Conservation (phyloP, 768 basidiomycete species). For the Grammothele lineata region DNA sequence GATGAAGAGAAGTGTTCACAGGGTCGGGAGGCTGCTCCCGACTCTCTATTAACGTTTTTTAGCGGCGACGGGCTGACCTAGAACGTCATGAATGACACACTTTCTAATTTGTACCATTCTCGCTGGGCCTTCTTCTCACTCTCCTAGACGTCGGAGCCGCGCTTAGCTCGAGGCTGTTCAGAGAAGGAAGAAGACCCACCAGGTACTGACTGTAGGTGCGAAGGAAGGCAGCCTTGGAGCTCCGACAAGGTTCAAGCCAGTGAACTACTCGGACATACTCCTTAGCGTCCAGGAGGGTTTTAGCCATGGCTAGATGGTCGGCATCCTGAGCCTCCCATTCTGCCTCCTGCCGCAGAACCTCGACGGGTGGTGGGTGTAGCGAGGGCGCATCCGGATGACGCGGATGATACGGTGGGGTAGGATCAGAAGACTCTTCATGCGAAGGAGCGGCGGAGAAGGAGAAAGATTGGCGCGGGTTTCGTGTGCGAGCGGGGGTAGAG, state of each 20-base stretch:
- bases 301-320: conserved; percentile 70
- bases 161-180: conserved; percentile 5
- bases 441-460: conserved; percentile 8
- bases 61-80: not conserved
- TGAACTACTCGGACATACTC: conserved; percentile 75
- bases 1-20: conserved; percentile 52
- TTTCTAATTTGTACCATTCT: conserved; percentile 81
- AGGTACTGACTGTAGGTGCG: conserved; percentile 79
- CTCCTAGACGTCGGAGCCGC: conserved; percentile 42
- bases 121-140: conserved; percentile 79
- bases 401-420: conserved; percentile 5
- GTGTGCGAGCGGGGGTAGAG: conserved; percentile 53
- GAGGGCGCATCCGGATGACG: no score
- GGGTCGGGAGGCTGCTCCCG: conserved; percentile 67
- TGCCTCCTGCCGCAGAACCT: conserved; percentile 34
- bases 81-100: conserved; percentile 36
- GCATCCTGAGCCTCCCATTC: conserved; percentile 58
- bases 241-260: conserved; percentile 58
- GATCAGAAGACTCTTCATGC: conserved; percentile 13
- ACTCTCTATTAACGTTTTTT: conserved; percentile 42
- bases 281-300: conserved; percentile 67
- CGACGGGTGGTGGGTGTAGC: conserved; percentile 32
- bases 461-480: conserved; percentile 18
- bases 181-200: conserved; percentile 51
- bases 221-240: conserved; percentile 73